phyloP scores from a whole-genome alignment of 805 yeast species.

The Teunomyces stri region DNA sequence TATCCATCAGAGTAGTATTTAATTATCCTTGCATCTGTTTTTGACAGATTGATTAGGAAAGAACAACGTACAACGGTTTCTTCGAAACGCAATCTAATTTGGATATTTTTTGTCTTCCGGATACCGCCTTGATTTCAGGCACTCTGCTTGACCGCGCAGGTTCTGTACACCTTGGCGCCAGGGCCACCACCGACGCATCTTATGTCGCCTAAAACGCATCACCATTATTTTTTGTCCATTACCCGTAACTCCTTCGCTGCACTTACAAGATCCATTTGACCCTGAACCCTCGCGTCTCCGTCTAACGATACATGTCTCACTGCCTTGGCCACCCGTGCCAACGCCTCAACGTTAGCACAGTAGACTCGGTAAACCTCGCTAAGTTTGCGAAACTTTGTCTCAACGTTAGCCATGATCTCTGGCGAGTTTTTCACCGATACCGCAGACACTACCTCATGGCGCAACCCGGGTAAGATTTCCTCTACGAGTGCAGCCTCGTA shows the following conservation, averaged over 20 bases:
- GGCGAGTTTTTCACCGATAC: neutral
- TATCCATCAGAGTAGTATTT: no score
- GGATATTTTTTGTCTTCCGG: neutral
- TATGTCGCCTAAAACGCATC: neutral
- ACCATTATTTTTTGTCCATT: neutral
- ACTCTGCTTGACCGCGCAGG: neutral
- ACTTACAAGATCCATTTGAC: neutral
- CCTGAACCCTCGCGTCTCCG: neutral
- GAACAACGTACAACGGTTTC: no score
- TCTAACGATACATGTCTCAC: neutral
- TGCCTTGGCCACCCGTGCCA: conserved; percentile 5
- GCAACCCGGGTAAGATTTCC: conserved; percentile 27
- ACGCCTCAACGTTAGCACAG: conserved; percentile 5
- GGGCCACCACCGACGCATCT: neutral
- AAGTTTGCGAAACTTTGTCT: conserved; percentile 7
- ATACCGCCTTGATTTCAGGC: neutral
- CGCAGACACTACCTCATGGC: conserved; percentile 16
- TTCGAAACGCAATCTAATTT: neutral
- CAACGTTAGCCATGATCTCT: neutral
- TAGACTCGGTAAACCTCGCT: conserved; percentile 8
- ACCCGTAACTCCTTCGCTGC: neutral
- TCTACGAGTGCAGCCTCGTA: conserved; percentile 30
- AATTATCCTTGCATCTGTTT: no score
- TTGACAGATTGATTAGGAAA: no score
- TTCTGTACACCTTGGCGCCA: neutral